Evolutionary conservation across 75 land plant species (phyloP), one percentile per base, ranked within the genome.

Genomic region (Selaginella moellendorffii): DNA sequence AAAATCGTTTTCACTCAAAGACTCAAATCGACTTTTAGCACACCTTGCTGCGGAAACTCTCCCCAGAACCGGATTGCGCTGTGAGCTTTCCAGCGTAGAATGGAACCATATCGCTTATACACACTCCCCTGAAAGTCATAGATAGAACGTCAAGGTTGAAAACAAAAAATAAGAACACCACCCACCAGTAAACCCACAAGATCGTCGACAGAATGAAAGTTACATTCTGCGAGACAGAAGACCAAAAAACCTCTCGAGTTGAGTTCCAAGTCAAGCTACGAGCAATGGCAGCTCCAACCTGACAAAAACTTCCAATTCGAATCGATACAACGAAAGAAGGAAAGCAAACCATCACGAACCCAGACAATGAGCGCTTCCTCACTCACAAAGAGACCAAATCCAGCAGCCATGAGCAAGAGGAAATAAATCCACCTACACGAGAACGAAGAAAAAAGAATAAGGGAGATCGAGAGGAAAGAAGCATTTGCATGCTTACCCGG

Each of bases 321-420:
- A 0, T 51, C 14, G 27, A 31, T 27, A 19, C 20, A 26, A 52
- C 21, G 14, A 17, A 25, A 74, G 62, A 31, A 52, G 26, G 74
- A 75, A 66, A 69, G 31, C 28, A 14, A 75, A 23, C 27, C n/a
- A 78, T 67, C 71, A 87, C 90, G 77, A 75, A 87, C 91, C 91
- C 91, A 87, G 66, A 87, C 79, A 76, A 83, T 83, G 65, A 87
- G 62, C 58, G 87, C 91, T 75, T 87, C 91, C 73, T 87, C 91
- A 65, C 91, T 87, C 42, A 87, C 85, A 63, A 87, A 83, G 54
- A 87, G 80, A 51, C 87, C 91, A 71, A 79, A 83, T 27, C 87
- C 91, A 61, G 91, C 91, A 64, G 91, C 91, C 91, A 87, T 87
- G 59, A 87, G 82, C 73, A 87, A 68, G 79, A 87, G 77, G 74